Evolutionary conservation across 208 protist genomes (phyloP), one percentile per base, ranked within the genome.

Genomic region (Angomonas ambiguus): DNA sequence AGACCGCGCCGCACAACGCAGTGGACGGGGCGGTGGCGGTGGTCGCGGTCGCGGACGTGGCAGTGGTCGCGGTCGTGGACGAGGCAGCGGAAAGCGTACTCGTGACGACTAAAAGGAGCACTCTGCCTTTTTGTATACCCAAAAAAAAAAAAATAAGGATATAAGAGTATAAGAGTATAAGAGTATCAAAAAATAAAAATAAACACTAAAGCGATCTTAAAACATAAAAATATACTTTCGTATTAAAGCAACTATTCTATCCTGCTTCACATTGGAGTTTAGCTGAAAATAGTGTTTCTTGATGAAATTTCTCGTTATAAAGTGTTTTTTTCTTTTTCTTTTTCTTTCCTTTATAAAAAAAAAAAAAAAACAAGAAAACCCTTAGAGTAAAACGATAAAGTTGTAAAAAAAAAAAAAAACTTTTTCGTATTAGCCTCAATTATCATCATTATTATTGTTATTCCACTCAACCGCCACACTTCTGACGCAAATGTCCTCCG

Each of bases 1-100:
- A 0, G 84, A 92, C 51, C 85, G 88, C n/a, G 83, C 83, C 3
- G 66, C 82, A 55, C 60, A 53, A n/a, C 51, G 63, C 20, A 38
- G 60, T 11, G 35, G 67, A 30, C 30, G 62, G 31, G 56, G 70
- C 67, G 71, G 77, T 28, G 62, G 71, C 6, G 68, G 84, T 59
- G 55, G 75, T n/a, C 56, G 77, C 20, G 53, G 74, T 18, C 68
- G 80, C 28, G 78, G 83, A 28, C 64, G 76, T 31, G 74, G 79
- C 18, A 67, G 77, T 0, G 59, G 81, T 28, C 71, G 83, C 38
- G 71, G 74, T 8, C 67, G 80, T 58, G 79, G 82, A 18, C 64
- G 80, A 59, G 38, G 60, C 38, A 73, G 74, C 64, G 55, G 68
- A 1, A 82, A 82, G 59, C 80, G 80, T 11, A 57, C 67, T 42